These are phyloP conservation scores for Lentinula novae-zelandiae DNA, from an alignment of 1,284 basidiomycete species.

Conservation along the genomic window DNA sequence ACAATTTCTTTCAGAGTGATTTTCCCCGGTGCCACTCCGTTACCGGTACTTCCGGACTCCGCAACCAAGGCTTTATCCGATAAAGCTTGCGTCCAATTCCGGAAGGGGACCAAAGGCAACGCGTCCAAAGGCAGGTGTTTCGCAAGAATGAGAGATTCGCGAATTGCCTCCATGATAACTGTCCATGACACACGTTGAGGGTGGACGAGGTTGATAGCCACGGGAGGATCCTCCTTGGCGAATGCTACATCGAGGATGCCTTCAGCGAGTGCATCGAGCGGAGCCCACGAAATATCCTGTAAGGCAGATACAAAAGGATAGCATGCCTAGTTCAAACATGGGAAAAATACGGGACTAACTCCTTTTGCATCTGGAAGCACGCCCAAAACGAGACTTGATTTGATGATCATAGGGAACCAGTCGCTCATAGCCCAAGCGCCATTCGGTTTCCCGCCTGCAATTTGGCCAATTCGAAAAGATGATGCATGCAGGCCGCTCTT, in stretches of 20 bases:
- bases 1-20: slow-evolving; percentile 15
- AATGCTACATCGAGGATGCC: slow-evolving; percentile 2
- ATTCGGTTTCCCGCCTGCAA: slow-evolving; percentile 4
- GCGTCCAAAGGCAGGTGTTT: slow-evolving; percentile 20
- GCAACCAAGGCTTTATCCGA: slow-evolving; percentile 11
- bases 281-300: slow-evolving; percentile 5
- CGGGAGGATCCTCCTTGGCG: not conserved
- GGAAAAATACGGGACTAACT: not conserved
- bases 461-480: slow-evolving; percentile 5
- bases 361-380: not conserved
- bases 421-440: slow-evolving; percentile 4
- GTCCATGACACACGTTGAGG: slow-evolving; percentile 31
- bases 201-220: slow-evolving; percentile 29
- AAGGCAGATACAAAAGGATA: slow-evolving; percentile 9
- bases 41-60: not conserved
- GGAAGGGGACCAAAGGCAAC: slow-evolving; percentile 26
- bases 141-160: slow-evolving; percentile 19
- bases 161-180: not conserved
- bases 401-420: slow-evolving; percentile 8
- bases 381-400: not conserved
- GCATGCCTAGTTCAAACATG: slow-evolving; percentile 10
- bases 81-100: slow-evolving; percentile 27
- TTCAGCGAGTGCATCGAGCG: not conserved
- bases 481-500: slow-evolving; percentile 4
- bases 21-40: slow-evolving; percentile 1